Base-by-base conservation (phyloP, 106 monocot species). In the Phalaenopsis equestris region DNA sequence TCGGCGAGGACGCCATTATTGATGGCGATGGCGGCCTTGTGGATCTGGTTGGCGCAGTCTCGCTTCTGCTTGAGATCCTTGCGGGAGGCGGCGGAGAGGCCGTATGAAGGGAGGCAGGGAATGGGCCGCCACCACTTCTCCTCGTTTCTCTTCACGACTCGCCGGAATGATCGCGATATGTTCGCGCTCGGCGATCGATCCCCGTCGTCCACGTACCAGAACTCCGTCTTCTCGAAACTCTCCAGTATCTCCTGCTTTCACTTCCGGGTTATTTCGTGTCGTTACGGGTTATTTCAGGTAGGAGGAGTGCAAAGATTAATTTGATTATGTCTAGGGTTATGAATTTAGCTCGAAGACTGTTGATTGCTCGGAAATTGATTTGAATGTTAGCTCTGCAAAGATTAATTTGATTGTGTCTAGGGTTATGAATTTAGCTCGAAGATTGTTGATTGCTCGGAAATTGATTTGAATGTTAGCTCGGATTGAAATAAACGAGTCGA, bases 71-170 rank as follows among this genome's bases (percentile, higher is more conserved):
- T 82, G 75, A 95, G 77, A 47, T 77, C 87, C 75, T 83, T 89
- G 0, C 82, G 47, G 38, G 86, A 82, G 9, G 79, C 85, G 19
- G 89, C 89, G 8, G 89, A 67, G 8, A 96, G 85, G 9, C 96
- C 96, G 15, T 73, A 72, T 2, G 80, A 81, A 10, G 96, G 96
- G 41, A 96, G 91, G 76, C 89, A 93, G 0, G 96, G 96, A 11
- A 96, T 79, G 1, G 96, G 96, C 47, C 93, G 81, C 96, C 96
- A 96, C 96, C 96, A 96, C 74, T 91, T 93, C 81, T 96, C 93
- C 19, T 93, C 90, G 55, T 88, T 90, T 16, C 83, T 86, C 41
- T 88, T 89, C 30, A 79, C 81, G 61, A 84, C 55, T 43, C 79
- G n/a, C 15, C 90, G 80, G 70, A 90, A 91, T 2, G 96, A 93